A percentile compares a stretch with the other conserved stretches of the same genome.
Conservation (phyloP, 176 grass and related monocot genomes). For the Lolium perenne region DNA sequence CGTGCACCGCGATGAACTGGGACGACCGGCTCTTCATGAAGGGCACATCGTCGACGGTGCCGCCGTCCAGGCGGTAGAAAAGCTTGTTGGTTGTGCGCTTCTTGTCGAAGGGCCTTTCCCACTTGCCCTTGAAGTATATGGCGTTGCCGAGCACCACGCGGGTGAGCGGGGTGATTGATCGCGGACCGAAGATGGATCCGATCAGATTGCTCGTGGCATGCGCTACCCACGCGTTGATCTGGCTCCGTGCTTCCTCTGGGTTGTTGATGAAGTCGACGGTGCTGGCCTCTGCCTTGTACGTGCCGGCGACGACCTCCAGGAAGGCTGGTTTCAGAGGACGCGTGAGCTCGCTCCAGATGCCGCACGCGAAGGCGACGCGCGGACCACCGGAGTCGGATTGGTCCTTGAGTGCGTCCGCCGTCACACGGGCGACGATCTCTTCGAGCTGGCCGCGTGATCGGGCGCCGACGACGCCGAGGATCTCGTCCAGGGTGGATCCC, state of each 20-base stretch:
- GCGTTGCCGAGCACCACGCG: conserved; percentile 31
- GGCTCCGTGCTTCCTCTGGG: background rate
- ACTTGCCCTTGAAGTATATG: conserved; percentile 52
- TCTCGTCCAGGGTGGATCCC: background rate
- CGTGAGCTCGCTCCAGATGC: conserved; percentile 33
- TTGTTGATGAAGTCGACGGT: conserved; percentile 41
- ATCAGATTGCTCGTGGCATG: background rate
- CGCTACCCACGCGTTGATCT: conserved; percentile 22
- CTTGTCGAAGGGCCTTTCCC: conserved; percentile 26
- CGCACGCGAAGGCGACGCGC: conserved; percentile 21
- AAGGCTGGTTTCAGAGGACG: background rate
- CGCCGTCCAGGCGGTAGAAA: conserved; percentile 37
- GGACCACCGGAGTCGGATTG: background rate
- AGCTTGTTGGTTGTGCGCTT: background rate
- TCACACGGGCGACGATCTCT: background rate
- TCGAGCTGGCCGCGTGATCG: background rate
- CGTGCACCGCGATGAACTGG: conserved; percentile 27
- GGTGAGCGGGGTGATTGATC: background rate
- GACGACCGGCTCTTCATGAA: background rate
- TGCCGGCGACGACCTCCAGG: background rate
- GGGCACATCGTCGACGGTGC: conserved; percentile 25
- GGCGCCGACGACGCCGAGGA: background rate
- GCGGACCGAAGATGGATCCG: background rate
- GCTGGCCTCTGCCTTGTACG: background rate
- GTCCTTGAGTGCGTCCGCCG: background rate